Evolutionary conservation across 768 basidiomycete species (phyloP), one percentile per base, ranked within the genome.

Genomic region (Coprinopsis sp.): DNA sequence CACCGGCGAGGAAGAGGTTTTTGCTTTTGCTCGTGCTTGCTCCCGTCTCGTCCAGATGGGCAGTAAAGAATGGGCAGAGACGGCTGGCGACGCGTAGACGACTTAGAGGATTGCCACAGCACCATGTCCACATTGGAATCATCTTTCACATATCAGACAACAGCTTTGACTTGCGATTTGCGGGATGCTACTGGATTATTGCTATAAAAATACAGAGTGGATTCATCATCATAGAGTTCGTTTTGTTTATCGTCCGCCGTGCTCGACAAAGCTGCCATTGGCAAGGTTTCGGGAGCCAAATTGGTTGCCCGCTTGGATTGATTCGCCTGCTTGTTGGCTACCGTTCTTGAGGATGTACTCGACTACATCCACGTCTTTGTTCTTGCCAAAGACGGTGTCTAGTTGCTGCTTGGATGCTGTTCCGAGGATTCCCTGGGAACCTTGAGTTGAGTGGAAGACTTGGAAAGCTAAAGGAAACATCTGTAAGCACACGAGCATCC

Each of bases 21-120:
- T 99, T 61, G 96, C 96, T 0, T 99, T 97, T 63, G 93, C 92
- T 10, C 79, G 96, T 28, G 94, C 94, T 16, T 91, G 89, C 59
- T 91, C 87, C 19, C 75, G 91, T 34, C 69, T 91, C 14, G 86
- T 90, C 36, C 80, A 91, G 63, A 91, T 91, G 90, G 91, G 92
- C 13, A 92, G 89, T 60, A 84, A 75, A 55, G 87, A 93, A 54
- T 95, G 91, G 91, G 73, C 74, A 3, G 74, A 77, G 56, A 76
- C 69, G 22, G 71, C 74, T 28, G 75, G 76, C 13, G 56, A 61
- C 30, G 22, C 44, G n/a, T 60, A 51, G 34, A 10, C 7, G n/a
- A n/a, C n/a, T n/a, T n/a, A n/a, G n/a, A n/a, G n/a, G n/a, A n/a
- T n/a, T n/a, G n/a, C n/a, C n/a, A n/a, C n/a, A n/a, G n/a, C n/a